Evolutionary conservation across 176 grass and related monocot genomes (phyloP).

Genomic region (Carex myosuroides): DNA sequence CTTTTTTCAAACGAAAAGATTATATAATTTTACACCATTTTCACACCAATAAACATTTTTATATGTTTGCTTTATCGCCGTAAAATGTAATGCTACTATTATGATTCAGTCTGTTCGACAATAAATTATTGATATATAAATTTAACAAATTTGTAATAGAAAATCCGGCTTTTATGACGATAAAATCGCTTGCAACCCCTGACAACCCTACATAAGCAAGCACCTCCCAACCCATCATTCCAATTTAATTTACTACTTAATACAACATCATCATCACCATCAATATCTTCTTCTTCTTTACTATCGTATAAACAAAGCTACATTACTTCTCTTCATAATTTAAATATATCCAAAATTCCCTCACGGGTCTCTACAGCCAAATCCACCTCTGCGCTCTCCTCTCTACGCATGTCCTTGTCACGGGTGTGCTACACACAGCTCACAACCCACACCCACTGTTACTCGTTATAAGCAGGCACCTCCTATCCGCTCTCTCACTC

Average conservation of each 20-base stretch:
- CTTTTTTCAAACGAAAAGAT: neutral
- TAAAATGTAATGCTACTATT: neutral
- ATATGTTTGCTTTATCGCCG: neutral
- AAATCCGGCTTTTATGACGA: neutral
- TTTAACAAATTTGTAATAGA: neutral
- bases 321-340: neutral
- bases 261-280: neutral
- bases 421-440: slow-evolving; percentile 33
- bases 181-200: neutral
- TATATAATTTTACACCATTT: neutral
- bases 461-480: slow-evolving; percentile 19
- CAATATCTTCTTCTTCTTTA: neutral
- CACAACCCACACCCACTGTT: slow-evolving; percentile 18
- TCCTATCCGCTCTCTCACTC: neutral
- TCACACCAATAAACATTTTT: neutral
- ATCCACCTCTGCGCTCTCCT: slow-evolving; percentile 15
- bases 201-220: neutral
- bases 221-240: neutral
- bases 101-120: neutral
- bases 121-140: neutral
- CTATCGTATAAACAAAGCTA: neutral
- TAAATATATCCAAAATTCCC: slow-evolving; percentile 23
- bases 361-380: slow-evolving; percentile 44
- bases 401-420: slow-evolving; percentile 31
- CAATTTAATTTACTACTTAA: neutral